Evolutionary conservation across 805 yeast species (phyloP).

Genomic region (Myxozyma vanderwaltii): DNA sequence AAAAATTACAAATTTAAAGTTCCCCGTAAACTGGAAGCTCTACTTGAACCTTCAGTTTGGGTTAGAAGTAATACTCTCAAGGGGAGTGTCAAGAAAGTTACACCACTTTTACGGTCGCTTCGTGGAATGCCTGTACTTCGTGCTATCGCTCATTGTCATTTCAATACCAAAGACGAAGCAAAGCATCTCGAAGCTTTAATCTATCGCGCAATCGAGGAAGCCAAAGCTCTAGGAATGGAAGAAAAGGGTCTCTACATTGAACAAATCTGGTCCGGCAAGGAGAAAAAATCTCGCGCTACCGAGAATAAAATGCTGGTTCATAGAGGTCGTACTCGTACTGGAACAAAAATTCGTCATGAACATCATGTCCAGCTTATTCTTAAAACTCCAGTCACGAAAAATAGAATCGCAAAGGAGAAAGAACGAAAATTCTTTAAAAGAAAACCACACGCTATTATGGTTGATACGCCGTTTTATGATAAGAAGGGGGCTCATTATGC

Average conservation of each 20-base stretch:
- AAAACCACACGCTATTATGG: slow-evolving; percentile 54
- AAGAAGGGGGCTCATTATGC: slow-evolving; percentile 41
- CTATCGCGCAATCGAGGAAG: slow-evolving; percentile 70
- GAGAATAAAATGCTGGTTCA: slow-evolving; percentile 71
- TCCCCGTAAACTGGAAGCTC: slow-evolving; percentile 65
- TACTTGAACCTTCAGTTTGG: slow-evolving; percentile 86
- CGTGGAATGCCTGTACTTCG: slow-evolving; percentile 68
- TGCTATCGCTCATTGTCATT: slow-evolving; percentile 92
- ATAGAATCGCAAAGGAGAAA: slow-evolving; percentile 62
- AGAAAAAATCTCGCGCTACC: slow-evolving; percentile 52
- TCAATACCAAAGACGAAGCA: slow-evolving; percentile 75
- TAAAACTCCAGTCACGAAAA: slow-evolving; percentile 64
- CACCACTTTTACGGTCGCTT: slow-evolving; percentile 73
- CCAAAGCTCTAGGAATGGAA: slow-evolving; percentile 59
- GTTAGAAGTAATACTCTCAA: slow-evolving; percentile 78
- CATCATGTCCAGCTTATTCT: slow-evolving; percentile 80
- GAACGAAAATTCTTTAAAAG: slow-evolving; percentile 50
- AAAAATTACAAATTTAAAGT: slow-evolving; percentile 58
- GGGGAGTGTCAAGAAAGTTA: slow-evolving; percentile 87
- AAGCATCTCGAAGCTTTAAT: slow-evolving; percentile 76
- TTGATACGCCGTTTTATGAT: slow-evolving; percentile 47
- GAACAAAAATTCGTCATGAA: slow-evolving; percentile 72
- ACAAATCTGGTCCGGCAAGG: slow-evolving; percentile 90
- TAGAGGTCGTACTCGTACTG: slow-evolving; percentile 90
- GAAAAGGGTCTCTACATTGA: slow-evolving; percentile 67